phyloP scores from a whole-genome alignment of 306 rosid genomes.

The Vigna angularis region DNA sequence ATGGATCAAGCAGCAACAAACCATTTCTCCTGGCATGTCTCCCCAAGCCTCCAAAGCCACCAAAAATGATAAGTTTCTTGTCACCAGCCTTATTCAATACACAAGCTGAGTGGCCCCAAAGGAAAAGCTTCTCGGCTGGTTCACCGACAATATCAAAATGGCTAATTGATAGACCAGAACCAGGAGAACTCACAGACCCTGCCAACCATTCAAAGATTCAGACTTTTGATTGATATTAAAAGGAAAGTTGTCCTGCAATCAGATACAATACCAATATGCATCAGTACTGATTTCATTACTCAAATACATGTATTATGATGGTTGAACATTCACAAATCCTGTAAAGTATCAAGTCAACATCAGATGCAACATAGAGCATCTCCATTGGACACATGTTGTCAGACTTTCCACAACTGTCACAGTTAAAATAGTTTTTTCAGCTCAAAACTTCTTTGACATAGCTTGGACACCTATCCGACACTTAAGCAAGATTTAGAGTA shows the following conservation, averaged over 20 bases:
- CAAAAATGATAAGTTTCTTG: slow-evolving; percentile 64
- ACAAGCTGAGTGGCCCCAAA: slow-evolving; percentile 93
- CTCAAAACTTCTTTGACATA: no score
- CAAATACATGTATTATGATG: slow-evolving; percentile 18
- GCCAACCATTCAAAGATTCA: slow-evolving; percentile 94
- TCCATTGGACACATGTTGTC: no score
- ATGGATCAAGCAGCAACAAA: slow-evolving; percentile 65
- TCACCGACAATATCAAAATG: slow-evolving; percentile 68
- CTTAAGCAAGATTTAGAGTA: no score
- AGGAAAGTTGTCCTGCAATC: slow-evolving; percentile 82
- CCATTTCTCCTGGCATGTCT: slow-evolving; percentile 84
- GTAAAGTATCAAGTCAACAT: slow-evolving; percentile 8
- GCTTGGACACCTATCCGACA: no score
- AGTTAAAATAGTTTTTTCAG: no score
- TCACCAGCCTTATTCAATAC: slow-evolving; percentile 39
- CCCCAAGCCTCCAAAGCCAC: slow-evolving; percentile 96
- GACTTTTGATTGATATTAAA: slow-evolving; percentile 74
- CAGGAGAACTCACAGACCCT: slow-evolving; percentile 60
- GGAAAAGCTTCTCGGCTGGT: slow-evolving; percentile 69
- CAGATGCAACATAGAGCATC: not conserved
- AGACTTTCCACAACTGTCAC: no score
- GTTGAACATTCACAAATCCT: slow-evolving; percentile 11
- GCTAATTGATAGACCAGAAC: slow-evolving; percentile 58
- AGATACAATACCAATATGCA: slow-evolving; percentile 55
- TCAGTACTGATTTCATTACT: slow-evolving; percentile 55